Evolutionary conservation across 2,329 filamentous ascomycete species (phyloP).

Genomic region (Fusarium tuaranense): DNA sequence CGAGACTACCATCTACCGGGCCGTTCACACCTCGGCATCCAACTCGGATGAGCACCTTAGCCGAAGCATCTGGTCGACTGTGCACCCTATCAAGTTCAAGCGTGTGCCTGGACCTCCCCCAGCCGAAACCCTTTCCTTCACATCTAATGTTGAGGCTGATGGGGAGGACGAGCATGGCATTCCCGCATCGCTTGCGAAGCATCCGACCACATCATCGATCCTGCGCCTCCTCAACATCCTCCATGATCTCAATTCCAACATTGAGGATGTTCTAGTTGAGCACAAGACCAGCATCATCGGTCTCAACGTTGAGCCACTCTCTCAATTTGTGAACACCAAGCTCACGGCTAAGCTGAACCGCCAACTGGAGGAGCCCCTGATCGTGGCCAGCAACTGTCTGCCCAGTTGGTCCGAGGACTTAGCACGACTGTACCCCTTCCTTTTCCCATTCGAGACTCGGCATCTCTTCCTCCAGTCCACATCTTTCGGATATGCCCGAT

Average conservation of each 20-base stretch:
- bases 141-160: conserved; percentile 57
- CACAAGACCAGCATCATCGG: conserved; percentile 74
- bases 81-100: conserved; percentile 93
- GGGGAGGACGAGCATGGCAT: conserved; percentile 70
- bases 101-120: conserved; percentile 86
- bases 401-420: conserved; percentile 97
- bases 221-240: conserved; percentile 88
- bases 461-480: conserved; percentile 98
- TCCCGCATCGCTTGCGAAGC: conserved; percentile 83
- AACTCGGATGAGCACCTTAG: conserved; percentile 72
- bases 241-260: conserved; percentile 91
- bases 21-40: conserved; percentile 76
- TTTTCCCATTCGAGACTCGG: conserved; percentile 97
- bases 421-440: conserved; percentile 91
- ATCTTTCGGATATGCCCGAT: conserved; percentile 96
- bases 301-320: conserved; percentile 83
- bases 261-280: conserved; percentile 89
- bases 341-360: conserved; percentile 97
- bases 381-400: conserved; percentile 96
- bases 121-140: conserved; percentile 74
- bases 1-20: conserved; percentile 95
- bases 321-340: conserved; percentile 98
- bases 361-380: conserved; percentile 94
- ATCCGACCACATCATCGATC: conserved; percentile 88
- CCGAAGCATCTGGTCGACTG: conserved; percentile 88